Evolutionary conservation across 2,329 filamentous ascomycete genomes (phyloP).

Genomic region (Cordyceps fumosorosea): DNA sequence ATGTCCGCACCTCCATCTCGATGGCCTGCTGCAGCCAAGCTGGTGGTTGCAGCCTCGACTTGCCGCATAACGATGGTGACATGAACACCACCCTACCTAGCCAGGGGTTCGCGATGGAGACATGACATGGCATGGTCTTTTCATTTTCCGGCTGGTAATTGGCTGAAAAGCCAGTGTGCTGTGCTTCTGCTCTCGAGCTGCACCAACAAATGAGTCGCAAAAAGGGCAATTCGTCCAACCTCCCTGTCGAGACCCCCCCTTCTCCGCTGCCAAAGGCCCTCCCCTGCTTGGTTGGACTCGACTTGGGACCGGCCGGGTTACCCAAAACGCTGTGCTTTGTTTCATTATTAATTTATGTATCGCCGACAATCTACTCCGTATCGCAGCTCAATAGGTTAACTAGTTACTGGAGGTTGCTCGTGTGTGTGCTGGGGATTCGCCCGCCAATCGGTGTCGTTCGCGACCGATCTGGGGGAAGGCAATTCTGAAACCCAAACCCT

Average conservation of each 20-base stretch:
- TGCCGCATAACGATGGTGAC: not conserved
- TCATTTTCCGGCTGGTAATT: not conserved
- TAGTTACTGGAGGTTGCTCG: not conserved
- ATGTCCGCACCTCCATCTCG: not conserved
- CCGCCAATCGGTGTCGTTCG: not conserved
- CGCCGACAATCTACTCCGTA: not conserved
- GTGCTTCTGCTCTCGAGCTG: no score
- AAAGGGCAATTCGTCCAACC: not conserved
- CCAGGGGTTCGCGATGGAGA: not conserved
- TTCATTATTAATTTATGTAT: not conserved
- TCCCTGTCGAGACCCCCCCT: not conserved
- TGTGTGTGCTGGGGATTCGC: not conserved
- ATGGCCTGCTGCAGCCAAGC: conserved; percentile 5
- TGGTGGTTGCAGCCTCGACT: not conserved
- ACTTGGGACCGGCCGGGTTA: not conserved
- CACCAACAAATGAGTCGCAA: no score
- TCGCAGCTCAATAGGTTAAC: not conserved
- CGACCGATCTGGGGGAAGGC: not conserved
- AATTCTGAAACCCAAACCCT: not conserved
- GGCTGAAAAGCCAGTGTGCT: not conserved
- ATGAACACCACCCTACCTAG: not conserved
- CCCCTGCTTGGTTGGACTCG: not conserved
- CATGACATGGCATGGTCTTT: not conserved
- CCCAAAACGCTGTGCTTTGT: not conserved
- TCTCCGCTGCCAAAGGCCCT: no score